A percentile compares a stretch with the other conserved stretches of the same genome.
Evolutionary conservation across 352 stramenopile species (phyloP).

Genomic region (Globisporangium viniferum): DNA sequence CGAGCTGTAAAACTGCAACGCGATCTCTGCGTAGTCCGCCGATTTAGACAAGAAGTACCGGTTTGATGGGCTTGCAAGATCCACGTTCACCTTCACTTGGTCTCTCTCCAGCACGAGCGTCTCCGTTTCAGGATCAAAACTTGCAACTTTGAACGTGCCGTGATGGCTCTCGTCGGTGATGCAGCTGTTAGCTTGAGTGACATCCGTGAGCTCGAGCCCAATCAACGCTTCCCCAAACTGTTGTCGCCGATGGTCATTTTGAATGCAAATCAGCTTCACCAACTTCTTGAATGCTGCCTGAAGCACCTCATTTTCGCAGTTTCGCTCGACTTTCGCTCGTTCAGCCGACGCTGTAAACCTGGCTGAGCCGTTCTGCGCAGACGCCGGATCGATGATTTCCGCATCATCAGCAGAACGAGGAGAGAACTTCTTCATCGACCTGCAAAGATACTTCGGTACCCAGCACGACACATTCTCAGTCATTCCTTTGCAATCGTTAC

Average conservation of each 20-base stretch:
- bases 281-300: slow-evolving; percentile 33
- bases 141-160: background rate
- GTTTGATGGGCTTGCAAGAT: background rate
- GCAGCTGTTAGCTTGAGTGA: background rate
- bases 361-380: background rate
- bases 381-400: background rate
- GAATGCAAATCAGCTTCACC: slow-evolving; percentile 20
- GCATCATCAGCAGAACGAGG: background rate
- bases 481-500: slow-evolving; percentile 21
- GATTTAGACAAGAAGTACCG: slow-evolving; percentile 14
- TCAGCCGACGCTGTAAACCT: slow-evolving; percentile 24
- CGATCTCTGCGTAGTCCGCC: slow-evolving; percentile 10
- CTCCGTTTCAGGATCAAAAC: slow-evolving; percentile 5
- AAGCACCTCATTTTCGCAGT: slow-evolving; percentile 24
- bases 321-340: slow-evolving; percentile 23
- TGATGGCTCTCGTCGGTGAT: background rate
- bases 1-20: slow-evolving; percentile 7
- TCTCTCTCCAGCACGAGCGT: slow-evolving; percentile 6
- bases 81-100: background rate
- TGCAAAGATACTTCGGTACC: slow-evolving; percentile 74
- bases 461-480: slow-evolving; percentile 64
- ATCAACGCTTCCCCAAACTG: slow-evolving; percentile 14
- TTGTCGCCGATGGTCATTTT: background rate
- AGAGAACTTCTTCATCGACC: slow-evolving; percentile 33
- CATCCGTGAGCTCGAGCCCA: slow-evolving; percentile 10